Evolutionary conservation across 225 moss, liverwort and hornwort genomes (phyloP).

Genomic region (Pseudoscleropodium purum): DNA sequence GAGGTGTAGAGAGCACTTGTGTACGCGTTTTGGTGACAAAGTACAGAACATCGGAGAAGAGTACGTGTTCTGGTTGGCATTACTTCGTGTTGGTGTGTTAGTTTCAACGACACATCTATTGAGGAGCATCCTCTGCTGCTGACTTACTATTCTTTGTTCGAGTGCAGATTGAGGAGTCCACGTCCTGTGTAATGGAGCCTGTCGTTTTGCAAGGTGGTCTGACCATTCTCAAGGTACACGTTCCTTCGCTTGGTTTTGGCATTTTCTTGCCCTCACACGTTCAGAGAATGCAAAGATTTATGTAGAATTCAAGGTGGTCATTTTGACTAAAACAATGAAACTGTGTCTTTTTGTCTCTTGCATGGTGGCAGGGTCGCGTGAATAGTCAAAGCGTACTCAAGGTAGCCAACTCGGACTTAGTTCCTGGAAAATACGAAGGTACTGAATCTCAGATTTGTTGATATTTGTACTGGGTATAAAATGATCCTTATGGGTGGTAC

Average conservation of each 20-base stretch:
- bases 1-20: not conserved
- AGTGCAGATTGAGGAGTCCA: conserved; percentile 38
- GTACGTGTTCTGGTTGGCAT: not conserved
- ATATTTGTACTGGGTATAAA: not conserved
- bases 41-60: not conserved
- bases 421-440: conserved; percentile 95
- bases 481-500: not conserved
- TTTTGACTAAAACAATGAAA: not conserved
- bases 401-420: conserved; percentile 67
- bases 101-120: not conserved
- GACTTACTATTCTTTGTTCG: not conserved
- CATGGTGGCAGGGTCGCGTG: conserved; percentile 61
- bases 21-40: not conserved
- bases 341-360: not conserved
- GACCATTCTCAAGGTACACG: conserved; percentile 67
- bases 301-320: not conserved
- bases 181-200: conserved; percentile 61
- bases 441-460: conserved; percentile 1
- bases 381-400: conserved; percentile 55
- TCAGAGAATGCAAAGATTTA: not conserved
- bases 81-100: not conserved
- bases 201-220: conserved; percentile 67
- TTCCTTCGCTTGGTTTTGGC: not conserved
- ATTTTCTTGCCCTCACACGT: not conserved
- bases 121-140: not conserved